Base-by-base conservation (phyloP, 805 yeast genomes). In the Wickerhamomyces strasburgensis region DNA sequence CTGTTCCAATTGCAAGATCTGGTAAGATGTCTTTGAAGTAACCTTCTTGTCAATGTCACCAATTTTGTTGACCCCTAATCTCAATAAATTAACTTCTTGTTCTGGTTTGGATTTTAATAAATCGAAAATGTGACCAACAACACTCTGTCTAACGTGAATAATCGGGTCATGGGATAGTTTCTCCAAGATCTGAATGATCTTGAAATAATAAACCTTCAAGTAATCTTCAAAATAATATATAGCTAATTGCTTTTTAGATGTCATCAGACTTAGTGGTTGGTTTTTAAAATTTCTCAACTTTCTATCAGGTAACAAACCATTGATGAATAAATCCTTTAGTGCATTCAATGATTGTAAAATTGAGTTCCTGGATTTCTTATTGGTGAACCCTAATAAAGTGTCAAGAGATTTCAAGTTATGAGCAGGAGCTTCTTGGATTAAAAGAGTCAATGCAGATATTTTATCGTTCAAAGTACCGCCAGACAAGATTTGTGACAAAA, bases 401-500 rank as follows among this genome's bases (percentile, higher is more conserved):
- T 86, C 95, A 39, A 93, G 67, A 0, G 96, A 86, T 57, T 86
- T 84, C 35, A 80, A 55, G 49, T 90, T 84, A 57, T 93, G 98
- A 37, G 88, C 58, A 6, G 98, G 98, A 3, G 97, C 89, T 64
- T 93, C 98, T 58, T 93, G 98, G 33, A 89, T 75, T 56, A 93
- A 68, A 56, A 93, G 75, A 1, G 98, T 90, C 55, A 93, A 71
- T 0, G 98, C 96, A 33, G 96, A 85, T 38, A 93, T 84, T 64
- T 93, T 88, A 80, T 93, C 98, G 51, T 79, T 82, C 51, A 90
- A 70, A 0, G 98, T 93, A 84, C 98, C 98, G 48, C 78, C 82
- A 5, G 88, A 72, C 52, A 93, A 73, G 49, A 93, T 82, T 61
- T 90, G 94, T 1, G 90, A 74, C 69, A 87, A 76, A 60, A 90